Conservation (phyloP, 495 filamentous ascomycete genomes). For the Copromyces sp. region DNA sequence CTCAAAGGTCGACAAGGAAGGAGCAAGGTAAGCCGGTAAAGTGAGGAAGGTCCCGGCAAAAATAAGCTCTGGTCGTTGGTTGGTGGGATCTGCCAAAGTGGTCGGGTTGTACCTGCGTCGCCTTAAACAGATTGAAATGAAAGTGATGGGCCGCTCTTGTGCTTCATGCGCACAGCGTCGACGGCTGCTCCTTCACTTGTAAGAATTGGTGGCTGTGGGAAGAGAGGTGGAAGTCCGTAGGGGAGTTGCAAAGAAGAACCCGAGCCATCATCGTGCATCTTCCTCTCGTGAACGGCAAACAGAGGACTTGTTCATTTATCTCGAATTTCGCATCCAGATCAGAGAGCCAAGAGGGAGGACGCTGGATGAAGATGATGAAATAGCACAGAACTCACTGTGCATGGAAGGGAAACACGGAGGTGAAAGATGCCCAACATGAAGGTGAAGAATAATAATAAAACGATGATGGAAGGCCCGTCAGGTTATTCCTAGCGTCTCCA, state of each 20-base stretch:
- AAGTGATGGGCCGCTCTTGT: background rate
- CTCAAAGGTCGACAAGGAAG: background rate
- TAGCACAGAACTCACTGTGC: no score
- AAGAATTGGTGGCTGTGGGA: background rate
- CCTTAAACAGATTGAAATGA: background rate
- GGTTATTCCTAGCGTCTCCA: background rate
- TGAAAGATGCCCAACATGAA: no score
- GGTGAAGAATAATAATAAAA: no score
- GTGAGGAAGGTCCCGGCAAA: background rate
- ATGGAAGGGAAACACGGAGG: no score
- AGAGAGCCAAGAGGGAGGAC: background rate
- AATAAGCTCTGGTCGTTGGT: background rate
- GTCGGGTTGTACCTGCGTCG: background rate
- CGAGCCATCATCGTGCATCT: background rate
- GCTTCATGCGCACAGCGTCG: background rate
- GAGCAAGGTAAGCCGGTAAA: background rate
- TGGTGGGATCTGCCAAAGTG: background rate
- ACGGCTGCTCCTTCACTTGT: background rate
- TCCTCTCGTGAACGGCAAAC: background rate
- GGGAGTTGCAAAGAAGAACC: background rate
- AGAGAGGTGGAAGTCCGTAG: background rate
- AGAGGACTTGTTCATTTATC: background rate
- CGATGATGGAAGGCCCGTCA: background rate
- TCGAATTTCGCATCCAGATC: background rate
- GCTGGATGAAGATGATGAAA: no score